phyloP scores from a whole-genome alignment of 139 green algal genomes.

The Chlamydomonas sphaeroides region DNA sequence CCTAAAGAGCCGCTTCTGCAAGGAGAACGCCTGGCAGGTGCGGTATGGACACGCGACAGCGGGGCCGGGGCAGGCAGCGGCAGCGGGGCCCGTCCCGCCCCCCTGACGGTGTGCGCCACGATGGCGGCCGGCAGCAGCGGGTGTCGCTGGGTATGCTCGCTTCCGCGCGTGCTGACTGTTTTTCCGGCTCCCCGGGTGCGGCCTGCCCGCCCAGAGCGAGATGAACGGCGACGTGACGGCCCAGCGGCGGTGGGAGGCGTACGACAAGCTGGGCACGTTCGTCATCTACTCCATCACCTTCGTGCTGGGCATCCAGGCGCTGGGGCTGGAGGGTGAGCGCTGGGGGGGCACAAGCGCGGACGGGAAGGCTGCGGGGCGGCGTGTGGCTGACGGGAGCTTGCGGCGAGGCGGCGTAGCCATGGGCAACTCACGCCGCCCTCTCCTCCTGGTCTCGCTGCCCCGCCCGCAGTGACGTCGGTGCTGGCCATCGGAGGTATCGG shows the following conservation, averaged over 20 bases:
- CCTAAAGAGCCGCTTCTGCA: slow-evolving; percentile 85
- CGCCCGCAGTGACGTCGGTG: slow-evolving; percentile 69
- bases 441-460: neutral
- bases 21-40: slow-evolving; percentile 78
- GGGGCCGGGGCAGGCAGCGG: too few species aligned
- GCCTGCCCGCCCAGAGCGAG: slow-evolving; percentile 60
- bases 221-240: slow-evolving; percentile 84
- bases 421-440: neutral
- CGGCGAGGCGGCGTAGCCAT: too few species aligned
- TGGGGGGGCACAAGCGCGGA: too few species aligned
- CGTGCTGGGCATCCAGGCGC: slow-evolving; percentile 62
- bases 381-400: too few species aligned
- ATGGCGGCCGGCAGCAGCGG: too few species aligned
- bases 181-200: neutral
- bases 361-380: too few species aligned
- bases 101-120: too few species aligned
- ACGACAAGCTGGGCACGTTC: slow-evolving; percentile 72
- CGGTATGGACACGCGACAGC: too few species aligned
- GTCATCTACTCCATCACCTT: slow-evolving; percentile 62
- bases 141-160: too few species aligned
- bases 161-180: too few species aligned
- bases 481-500: slow-evolving; percentile 93
- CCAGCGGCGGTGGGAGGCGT: slow-evolving; percentile 79
- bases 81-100: too few species aligned
- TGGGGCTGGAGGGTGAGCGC: slow-evolving; percentile 64